Conservation (phyloP, 495 filamentous ascomycete genomes). For the Talaromyces stipitatus region DNA sequence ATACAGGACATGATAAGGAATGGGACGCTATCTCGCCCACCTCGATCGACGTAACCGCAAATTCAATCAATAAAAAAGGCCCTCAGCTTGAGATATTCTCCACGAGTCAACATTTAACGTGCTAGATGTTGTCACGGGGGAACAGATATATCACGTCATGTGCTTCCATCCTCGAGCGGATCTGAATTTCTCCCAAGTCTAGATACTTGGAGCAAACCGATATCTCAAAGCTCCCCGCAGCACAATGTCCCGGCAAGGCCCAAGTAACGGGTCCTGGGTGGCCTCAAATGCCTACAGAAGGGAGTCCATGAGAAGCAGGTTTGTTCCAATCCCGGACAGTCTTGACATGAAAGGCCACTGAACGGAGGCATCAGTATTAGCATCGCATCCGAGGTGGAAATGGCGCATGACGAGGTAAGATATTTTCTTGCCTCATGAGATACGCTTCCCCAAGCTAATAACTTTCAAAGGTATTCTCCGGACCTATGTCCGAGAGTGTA, state of each 20-base stretch:
- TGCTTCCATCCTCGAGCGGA: not conserved
- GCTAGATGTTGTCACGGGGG: not conserved
- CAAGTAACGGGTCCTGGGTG: constrained; percentile 15
- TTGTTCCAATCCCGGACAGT: constrained; percentile 2
- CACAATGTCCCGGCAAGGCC: constrained; percentile 1
- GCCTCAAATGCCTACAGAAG: constrained; percentile 38
- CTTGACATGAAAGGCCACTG: not conserved
- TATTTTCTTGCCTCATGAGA: not conserved
- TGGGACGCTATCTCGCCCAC: not conserved
- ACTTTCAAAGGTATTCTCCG: constrained; percentile 66
- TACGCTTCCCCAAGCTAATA: not conserved
- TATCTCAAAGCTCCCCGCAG: not conserved
- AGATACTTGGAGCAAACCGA: not conserved
- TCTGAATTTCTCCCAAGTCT: not conserved
- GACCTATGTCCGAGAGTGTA: constrained; percentile 89
- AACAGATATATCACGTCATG: not conserved
- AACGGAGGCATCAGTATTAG: constrained; percentile 43
- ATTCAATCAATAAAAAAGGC: not conserved
- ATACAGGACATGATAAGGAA: not conserved
- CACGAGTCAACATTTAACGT: not conserved
- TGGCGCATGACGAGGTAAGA: constrained; percentile 89
- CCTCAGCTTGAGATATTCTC: not conserved
- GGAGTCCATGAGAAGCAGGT: constrained; percentile 72
- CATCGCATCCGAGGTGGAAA: constrained; percentile 92
- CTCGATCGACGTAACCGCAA: not conserved